Evolutionary conservation across 345 rosid species (phyloP), one percentile per base, ranked within the genome.

Genomic region (Hirschfeldia incana): DNA sequence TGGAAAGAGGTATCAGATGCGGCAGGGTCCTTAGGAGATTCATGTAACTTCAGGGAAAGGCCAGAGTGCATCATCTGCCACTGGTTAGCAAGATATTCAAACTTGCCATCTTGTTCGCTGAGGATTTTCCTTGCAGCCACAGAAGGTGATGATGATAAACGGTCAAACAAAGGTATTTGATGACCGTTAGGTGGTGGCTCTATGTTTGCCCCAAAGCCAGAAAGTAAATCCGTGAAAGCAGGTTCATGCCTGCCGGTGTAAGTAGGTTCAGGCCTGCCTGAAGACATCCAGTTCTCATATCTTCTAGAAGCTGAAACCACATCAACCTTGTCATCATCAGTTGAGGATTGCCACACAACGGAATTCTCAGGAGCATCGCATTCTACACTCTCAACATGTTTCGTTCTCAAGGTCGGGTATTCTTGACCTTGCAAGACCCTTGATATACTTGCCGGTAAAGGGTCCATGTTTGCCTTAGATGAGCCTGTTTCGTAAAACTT

Each of bases 361-460:
- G 91, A 75, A 77, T 85, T 88, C 32, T 92, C 93, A 70, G 83
- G 85, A 59, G 80, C 83, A 28, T 88, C 93, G 72, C 81, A 79
- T 63, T 85, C 93, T 1, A 80, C 78, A 70, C 78, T 87, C 77
- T 83, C 87, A 1, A 84, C 49, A 79, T 78, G 84, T 70, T 84
- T 90, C 71, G 88, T 82, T 83, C 92, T 85, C 87, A 87, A 88
- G 94, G 93, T 82, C 80, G 88, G 26, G 68, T 79, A 83, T 85
- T 90, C 94, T 87, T 88, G 94, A 84, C 90, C 92, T 89, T 89
- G 92, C 87, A 90, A 84, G 90, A 86, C 90, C 89, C 87, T 92
- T 29, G 95, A 82, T 72, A 85, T 91, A 77, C 80, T 85, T 33
- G 83, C 78, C 2, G 86, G 78, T 76, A 85, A 78, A 85, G 90